Base-by-base conservation (phyloP, 768 basidiomycete genomes). In the Termitomyces sp. region DNA sequence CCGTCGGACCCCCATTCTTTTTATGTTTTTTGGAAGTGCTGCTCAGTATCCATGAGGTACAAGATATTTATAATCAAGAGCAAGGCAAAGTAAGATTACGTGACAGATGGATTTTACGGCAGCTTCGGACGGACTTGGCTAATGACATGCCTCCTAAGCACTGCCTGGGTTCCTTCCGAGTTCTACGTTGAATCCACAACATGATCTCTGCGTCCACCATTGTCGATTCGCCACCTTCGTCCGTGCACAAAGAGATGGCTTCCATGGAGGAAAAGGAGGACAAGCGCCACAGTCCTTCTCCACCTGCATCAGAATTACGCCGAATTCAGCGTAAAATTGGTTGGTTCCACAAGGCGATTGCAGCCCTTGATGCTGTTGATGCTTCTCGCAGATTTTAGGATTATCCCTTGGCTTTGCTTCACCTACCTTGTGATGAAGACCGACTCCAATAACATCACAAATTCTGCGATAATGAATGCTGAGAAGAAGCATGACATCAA, bases 401-500 rank as follows among this genome's bases (percentile, higher is more conserved):
- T 63, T 10, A 32, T 63, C 16, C 62, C 62, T 44, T 63, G 58
- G 58, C 52, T 63, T 53, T 63, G 62, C 51, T 55, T 63, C 38
- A 63, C 62, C 10, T 60, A 63, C 33, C 58, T 63, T 14, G 41
- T 63, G 4, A 63, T 63, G 62, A 55, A 59, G n/a, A 63, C 56
- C 26, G 62, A 63, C 20, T 26, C 57, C 32, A 63, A 63, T 41
- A 63, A 63, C 51, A 48, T 63, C 32, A 50, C 58, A 8, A 63
- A 63, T 32, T 56, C 62, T 23, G 62, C 62, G 5, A 63, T 63
- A 20, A 59, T 63, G 62, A 63, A 63, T 55, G 38, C 46, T 26
- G 62, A 63, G 44, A 33, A 36, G 38, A 59, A 59, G 16, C 62
- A 63, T 46, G 62, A 59, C 30, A 63, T 63, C 28, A 63, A 63